phyloP scores from a whole-genome alignment of 1,139 yeast species.

The Pichia sp. region DNA sequence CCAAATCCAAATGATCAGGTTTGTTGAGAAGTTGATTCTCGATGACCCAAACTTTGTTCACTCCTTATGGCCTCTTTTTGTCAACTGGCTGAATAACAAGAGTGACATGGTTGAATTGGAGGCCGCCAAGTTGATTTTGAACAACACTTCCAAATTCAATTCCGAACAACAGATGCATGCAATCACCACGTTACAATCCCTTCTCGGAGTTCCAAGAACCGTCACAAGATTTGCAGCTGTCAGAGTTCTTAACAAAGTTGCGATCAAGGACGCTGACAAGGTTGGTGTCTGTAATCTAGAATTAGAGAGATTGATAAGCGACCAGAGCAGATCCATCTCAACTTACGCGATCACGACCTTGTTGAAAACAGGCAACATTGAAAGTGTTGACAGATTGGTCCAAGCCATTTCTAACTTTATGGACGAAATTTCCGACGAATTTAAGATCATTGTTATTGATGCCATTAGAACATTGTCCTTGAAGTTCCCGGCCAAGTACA shows the following conservation, averaged over 20 bases:
- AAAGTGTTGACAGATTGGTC: slow-evolving; percentile 84
- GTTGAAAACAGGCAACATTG: slow-evolving; percentile 90
- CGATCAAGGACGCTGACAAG: slow-evolving; percentile 78
- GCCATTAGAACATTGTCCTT: slow-evolving; percentile 89
- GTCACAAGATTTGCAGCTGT: slow-evolving; percentile 92
- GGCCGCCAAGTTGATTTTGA: slow-evolving; percentile 77
- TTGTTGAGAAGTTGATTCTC: slow-evolving; percentile 63
- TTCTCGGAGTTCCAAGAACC: slow-evolving; percentile 81
- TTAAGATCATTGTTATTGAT: slow-evolving; percentile 89
- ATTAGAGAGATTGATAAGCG: slow-evolving; percentile 81
- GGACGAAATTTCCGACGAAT: slow-evolving; percentile 94
- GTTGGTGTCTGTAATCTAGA: slow-evolving; percentile 73
- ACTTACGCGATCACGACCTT: slow-evolving; percentile 97
- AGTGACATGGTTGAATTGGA: slow-evolving; percentile 90
- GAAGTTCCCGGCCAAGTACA: slow-evolving; percentile 89
- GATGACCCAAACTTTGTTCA: slow-evolving; percentile 54
- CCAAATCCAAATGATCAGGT: slow-evolving; percentile 78
- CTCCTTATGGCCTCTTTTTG: slow-evolving; percentile 61
- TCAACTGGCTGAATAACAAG: slow-evolving; percentile 72
- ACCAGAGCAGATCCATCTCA: slow-evolving; percentile 86
- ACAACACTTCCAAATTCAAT: slow-evolving; percentile 49
- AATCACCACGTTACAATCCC: slow-evolving; percentile 65
- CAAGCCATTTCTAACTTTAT: slow-evolving; percentile 82
- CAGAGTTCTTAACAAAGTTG: slow-evolving; percentile 79
- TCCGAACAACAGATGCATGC: slow-evolving; percentile 67